These are phyloP conservation scores for Penicillium pulvis DNA, from an alignment of 495 filamentous ascomycete species.

Conservation along the genomic window DNA sequence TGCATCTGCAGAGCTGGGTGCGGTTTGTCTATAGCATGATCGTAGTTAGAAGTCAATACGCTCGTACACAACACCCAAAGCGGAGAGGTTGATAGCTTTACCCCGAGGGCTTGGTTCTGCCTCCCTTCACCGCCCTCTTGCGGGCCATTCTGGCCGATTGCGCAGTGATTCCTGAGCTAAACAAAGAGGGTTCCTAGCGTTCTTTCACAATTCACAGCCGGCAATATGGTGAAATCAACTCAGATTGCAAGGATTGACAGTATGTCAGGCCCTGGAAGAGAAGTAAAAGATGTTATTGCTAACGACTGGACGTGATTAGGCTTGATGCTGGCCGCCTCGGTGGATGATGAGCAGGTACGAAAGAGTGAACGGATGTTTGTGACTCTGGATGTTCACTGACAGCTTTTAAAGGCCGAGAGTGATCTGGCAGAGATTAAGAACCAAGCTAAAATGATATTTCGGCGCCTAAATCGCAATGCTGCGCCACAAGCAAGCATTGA, in stretches of 20 bases:
- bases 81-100: conserved; percentile 19
- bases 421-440: conserved; percentile 85
- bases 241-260: conserved; percentile 93
- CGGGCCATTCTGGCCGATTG: conserved; percentile 37
- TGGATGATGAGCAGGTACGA: conserved; percentile 81
- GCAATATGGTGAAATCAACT: conserved; percentile 88
- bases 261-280: conserved; percentile 37
- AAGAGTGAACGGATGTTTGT: background rate
- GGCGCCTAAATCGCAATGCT: conserved; percentile 80
- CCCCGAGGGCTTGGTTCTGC: conserved; percentile 31
- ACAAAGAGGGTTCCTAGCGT: conserved; percentile 18
- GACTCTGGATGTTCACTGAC: background rate
- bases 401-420: conserved; percentile 58
- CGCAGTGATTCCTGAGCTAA: conserved; percentile 8
- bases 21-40: conserved; percentile 25
- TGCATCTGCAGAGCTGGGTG: conserved; percentile 26
- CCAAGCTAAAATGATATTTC: conserved; percentile 87
- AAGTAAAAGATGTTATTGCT: conserved; percentile 20
- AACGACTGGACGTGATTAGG: conserved; percentile 54
- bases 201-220: conserved; percentile 1
- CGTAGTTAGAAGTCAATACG: conserved; percentile 1
- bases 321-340: conserved; percentile 90
- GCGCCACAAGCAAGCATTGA: conserved; percentile 94
- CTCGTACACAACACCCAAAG: conserved; percentile 1
- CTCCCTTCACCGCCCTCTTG: conserved; percentile 38